A percentile compares a stretch with the other conserved stretches of the same genome.
phyloP scores from a whole-genome alignment of 176 grass and related monocot genomes.

The Guadua angustifolia region DNA sequence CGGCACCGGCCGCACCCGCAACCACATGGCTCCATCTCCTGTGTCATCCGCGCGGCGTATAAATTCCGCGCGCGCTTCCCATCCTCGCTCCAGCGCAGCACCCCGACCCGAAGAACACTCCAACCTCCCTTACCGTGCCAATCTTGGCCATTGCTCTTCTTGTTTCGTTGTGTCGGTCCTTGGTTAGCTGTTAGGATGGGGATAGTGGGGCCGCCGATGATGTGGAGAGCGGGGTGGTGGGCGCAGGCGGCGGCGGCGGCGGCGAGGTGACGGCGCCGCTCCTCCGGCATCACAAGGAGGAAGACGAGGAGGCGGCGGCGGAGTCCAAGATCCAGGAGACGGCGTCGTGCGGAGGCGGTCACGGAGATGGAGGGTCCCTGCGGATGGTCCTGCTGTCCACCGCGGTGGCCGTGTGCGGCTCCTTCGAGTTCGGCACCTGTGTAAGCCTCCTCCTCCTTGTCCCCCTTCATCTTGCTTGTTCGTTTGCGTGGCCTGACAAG shows the following conservation, averaged over 20 bases:
- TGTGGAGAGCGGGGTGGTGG: constrained; percentile 26
- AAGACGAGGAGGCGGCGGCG: background rate
- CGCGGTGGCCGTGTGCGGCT: constrained; percentile 74
- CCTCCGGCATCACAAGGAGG: constrained; percentile 8
- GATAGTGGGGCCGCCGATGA: constrained; percentile 29
- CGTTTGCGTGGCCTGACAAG: background rate
- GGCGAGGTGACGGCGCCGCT: constrained; percentile 34
- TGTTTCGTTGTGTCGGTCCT: background rate
- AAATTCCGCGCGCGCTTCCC: background rate
- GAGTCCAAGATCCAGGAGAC: constrained; percentile 23
- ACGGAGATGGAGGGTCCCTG: constrained; percentile 13
- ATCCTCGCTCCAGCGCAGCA: too few species aligned
- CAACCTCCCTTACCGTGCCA: background rate
- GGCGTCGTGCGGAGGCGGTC: background rate
- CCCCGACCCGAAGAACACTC: constrained; percentile 15
- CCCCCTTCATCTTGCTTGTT: too few species aligned
- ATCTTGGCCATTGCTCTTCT: constrained; percentile 1
- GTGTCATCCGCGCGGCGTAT: background rate
- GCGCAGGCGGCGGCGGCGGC: constrained; percentile 1
- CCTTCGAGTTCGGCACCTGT: constrained; percentile 83
- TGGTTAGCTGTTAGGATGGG: constrained; percentile 13
- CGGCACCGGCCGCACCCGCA: too few species aligned
- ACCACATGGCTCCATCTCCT: too few species aligned
- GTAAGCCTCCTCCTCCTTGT: constrained; percentile 39
- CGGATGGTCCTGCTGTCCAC: constrained; percentile 60